These are phyloP conservation scores for Verticillium klebahnii DNA, from an alignment of 2,329 filamentous ascomycete genomes.

Conservation along the genomic window DNA sequence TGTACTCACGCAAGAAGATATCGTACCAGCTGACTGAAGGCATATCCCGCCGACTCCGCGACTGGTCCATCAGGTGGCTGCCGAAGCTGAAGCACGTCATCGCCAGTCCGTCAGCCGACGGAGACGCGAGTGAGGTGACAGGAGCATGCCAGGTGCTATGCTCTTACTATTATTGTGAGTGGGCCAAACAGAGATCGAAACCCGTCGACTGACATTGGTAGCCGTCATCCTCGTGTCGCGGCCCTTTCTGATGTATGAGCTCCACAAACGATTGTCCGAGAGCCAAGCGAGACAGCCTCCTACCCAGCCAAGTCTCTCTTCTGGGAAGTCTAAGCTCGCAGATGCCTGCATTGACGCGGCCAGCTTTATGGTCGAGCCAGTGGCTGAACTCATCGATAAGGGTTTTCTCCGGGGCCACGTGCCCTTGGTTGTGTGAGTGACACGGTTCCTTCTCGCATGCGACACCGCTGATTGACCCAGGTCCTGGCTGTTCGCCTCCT, in stretches of 20 bases:
- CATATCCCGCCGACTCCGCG: constrained; percentile 45
- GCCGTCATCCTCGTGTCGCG: constrained; percentile 53
- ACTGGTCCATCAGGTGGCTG: constrained; percentile 47
- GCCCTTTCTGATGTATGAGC: constrained; percentile 52
- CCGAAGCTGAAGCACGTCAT: constrained; percentile 35
- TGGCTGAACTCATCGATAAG: constrained; percentile 38
- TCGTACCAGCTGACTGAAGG: constrained; percentile 48
- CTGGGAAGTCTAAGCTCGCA: constrained; percentile 44
- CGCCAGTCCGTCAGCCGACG: constrained; percentile 14
- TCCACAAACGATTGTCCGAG: constrained; percentile 40
- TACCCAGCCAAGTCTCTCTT: constrained; percentile 19
- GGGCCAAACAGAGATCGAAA: too few species aligned
- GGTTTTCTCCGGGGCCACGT: constrained; percentile 37
- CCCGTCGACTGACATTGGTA: background rate
- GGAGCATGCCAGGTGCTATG: constrained; percentile 48
- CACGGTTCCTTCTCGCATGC: background rate
- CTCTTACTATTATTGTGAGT: constrained; percentile 43
- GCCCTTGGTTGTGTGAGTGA: constrained; percentile 45
- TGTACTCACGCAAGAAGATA: constrained; percentile 50
- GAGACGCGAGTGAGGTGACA: constrained; percentile 25
- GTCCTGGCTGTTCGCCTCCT: constrained; percentile 50
- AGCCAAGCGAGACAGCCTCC: constrained; percentile 7
- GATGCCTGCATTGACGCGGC: constrained; percentile 53
- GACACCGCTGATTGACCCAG: constrained; percentile 18
- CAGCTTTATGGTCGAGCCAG: constrained; percentile 46